These are phyloP conservation scores for Mycosphaerella sp. DNA, from an alignment of 2,329 filamentous ascomycete species.

Conservation along the genomic window DNA sequence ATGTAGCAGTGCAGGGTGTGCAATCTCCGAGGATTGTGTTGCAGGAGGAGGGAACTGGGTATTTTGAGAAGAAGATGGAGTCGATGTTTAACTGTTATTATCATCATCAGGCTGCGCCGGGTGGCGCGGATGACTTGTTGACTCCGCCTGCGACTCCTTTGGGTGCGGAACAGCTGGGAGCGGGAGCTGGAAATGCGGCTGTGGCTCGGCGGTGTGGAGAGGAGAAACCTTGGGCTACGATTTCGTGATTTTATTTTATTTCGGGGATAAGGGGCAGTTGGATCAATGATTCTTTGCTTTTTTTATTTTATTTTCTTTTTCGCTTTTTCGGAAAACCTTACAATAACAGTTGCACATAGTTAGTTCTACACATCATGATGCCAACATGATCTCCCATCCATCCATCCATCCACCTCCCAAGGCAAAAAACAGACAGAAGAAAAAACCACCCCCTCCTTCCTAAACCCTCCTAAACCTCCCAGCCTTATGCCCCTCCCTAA, in stretches of 20 bases:
- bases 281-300: too few species aligned
- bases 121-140: slow-evolving; percentile 4
- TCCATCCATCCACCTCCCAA: too few species aligned
- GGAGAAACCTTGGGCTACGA: not conserved
- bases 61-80: slow-evolving; percentile 18
- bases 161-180: slow-evolving; percentile 7
- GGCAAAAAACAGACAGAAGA: too few species aligned
- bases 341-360: too few species aligned
- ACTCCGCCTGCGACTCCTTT: slow-evolving; percentile 22
- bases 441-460: not conserved
- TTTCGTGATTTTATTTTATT: not conserved
- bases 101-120: slow-evolving; percentile 1
- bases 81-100: slow-evolving; percentile 29
- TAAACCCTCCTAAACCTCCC: slow-evolving; percentile 12
- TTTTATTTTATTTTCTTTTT: too few species aligned
- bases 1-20: too few species aligned
- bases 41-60: slow-evolving; percentile 2
- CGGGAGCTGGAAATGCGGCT: not conserved
- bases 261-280: too few species aligned
- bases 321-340: too few species aligned
- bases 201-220: not conserved
- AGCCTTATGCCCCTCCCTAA: slow-evolving; percentile 27
- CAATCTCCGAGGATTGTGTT: slow-evolving; percentile 3
- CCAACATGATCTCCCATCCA: too few species aligned
- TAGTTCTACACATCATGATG: too few species aligned